These are phyloP conservation scores for Myochromella boudieri DNA, from an alignment of 768 basidiomycete genomes.

Conservation along the genomic window DNA sequence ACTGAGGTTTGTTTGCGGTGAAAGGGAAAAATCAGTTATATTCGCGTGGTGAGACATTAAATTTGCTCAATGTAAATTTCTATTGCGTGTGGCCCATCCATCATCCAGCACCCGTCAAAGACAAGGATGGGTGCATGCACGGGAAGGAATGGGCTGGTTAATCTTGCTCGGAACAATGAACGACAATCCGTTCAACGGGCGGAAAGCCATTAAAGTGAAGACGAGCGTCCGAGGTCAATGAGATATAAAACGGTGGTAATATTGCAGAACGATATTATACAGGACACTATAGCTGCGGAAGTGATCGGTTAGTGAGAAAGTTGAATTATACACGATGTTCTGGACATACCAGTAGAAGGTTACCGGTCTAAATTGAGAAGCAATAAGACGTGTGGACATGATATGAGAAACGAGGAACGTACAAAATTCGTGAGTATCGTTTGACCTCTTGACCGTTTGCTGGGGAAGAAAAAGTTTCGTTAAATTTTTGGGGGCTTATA, in stretches of 20 bases:
- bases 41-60: conserved; percentile 1
- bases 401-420: conserved; percentile 31
- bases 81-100: conserved; percentile 20
- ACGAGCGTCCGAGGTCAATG: conserved; percentile 40
- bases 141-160: conserved; percentile 32
- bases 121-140: conserved; percentile 27
- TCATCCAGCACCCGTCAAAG: conserved; percentile 23
- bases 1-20: neutral
- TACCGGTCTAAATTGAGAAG: conserved; percentile 36
- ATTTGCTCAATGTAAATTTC: conserved; percentile 1
- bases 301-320: neutral
- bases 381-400: neutral
- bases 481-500: conserved; percentile 25
- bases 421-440: conserved; percentile 98
- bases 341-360: conserved; percentile 25
- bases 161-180: conserved; percentile 88
- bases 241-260: conserved; percentile 12
- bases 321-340: neutral
- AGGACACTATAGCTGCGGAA: conserved; percentile 13
- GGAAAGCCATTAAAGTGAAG: conserved; percentile 87
- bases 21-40: conserved; percentile 6
- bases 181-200: conserved; percentile 62
- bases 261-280: conserved; percentile 18
- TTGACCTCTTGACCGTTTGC: conserved; percentile 95
- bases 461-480: conserved; percentile 41